Evolutionary conservation across 441 rosid species (phyloP).

Genomic region (Melastoma candidum): DNA sequence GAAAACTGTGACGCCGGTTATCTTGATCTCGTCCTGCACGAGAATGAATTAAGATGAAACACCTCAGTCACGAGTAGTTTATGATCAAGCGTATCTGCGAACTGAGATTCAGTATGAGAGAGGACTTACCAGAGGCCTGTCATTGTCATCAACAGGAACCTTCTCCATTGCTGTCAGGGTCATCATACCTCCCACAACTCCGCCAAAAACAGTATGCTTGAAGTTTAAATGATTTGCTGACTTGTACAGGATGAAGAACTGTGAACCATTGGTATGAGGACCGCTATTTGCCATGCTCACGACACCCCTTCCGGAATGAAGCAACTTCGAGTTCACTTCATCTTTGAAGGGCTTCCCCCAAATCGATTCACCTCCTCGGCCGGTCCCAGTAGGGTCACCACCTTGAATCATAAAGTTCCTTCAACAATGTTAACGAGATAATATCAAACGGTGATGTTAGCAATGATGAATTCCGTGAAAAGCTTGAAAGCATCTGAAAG

Average conservation of each 20-base stretch:
- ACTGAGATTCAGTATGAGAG: too few relatives aligned
- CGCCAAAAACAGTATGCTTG: slow-evolving; percentile 90
- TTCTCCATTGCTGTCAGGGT: slow-evolving; percentile 83
- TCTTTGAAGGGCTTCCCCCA: slow-evolving; percentile 97
- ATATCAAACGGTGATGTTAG: slow-evolving; percentile 2
- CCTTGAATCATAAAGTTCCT: slow-evolving; percentile 99
- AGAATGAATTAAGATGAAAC: slow-evolving; percentile 6
- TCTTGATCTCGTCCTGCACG: slow-evolving; percentile 84
- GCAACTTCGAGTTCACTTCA: slow-evolving; percentile 79
- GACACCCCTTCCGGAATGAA: slow-evolving; percentile 87
- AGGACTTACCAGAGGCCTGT: slow-evolving; percentile 62
- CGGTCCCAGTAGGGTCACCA: slow-evolving; percentile 95
- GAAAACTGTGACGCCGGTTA: slow-evolving; percentile 52
- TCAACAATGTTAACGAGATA: slow-evolving; percentile 3
- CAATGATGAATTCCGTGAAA: slow-evolving; percentile 1
- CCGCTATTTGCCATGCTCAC: slow-evolving; percentile 99
- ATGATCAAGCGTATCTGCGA: too few relatives aligned
- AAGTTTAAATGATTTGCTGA: slow-evolving; percentile 84
- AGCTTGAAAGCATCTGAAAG: not conserved
- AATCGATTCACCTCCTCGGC: slow-evolving; percentile 85
- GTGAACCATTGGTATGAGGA: slow-evolving; percentile 94
- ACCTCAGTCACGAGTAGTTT: not conserved
- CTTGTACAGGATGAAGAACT: slow-evolving; percentile 90
- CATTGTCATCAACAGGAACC: slow-evolving; percentile 71
- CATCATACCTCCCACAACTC: slow-evolving; percentile 82